phyloP scores from a whole-genome alignment of 768 basidiomycete species.

The Hericium coralloides region DNA sequence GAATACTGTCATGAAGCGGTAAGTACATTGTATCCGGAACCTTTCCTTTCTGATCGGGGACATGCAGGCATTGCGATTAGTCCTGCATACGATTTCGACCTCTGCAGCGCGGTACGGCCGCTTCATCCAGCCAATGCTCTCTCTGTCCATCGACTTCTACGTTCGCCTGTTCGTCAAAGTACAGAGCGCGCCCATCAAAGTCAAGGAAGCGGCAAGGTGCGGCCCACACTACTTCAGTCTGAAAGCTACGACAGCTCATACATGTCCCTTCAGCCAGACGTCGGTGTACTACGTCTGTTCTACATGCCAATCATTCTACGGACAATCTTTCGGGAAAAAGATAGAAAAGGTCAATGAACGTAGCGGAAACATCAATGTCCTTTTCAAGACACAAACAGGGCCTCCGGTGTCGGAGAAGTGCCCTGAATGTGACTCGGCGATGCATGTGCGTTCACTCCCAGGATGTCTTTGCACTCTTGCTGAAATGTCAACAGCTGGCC shows the following conservation, averaged over 20 bases:
- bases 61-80: constrained; percentile 74
- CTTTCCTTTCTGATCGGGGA: constrained; percentile 1
- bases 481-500: constrained; percentile 45
- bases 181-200: constrained; percentile 63
- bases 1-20: constrained; percentile 95
- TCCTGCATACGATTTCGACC: constrained; percentile 79
- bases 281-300: constrained; percentile 79
- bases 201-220: constrained; percentile 45
- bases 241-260: not conserved
- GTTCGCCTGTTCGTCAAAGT: constrained; percentile 86
- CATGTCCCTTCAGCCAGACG: constrained; percentile 53
- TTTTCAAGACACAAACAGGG: constrained; percentile 66
- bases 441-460: constrained; percentile 51
- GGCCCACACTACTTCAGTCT: constrained; percentile 17
- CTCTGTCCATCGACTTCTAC: constrained; percentile 95
- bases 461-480: not conserved
- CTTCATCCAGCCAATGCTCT: constrained; percentile 81
- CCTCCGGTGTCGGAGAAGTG: constrained; percentile 64
- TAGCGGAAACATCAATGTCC: constrained; percentile 47
- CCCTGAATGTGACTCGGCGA: constrained; percentile 66
- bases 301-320: constrained; percentile 72
- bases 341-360: constrained; percentile 49
- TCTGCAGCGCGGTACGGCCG: constrained; percentile 90
- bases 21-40: constrained; percentile 19
- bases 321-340: constrained; percentile 78